phyloP scores from a whole-genome alignment of 139 green algal species.

The Astrephomene gubernaculifera region DNA sequence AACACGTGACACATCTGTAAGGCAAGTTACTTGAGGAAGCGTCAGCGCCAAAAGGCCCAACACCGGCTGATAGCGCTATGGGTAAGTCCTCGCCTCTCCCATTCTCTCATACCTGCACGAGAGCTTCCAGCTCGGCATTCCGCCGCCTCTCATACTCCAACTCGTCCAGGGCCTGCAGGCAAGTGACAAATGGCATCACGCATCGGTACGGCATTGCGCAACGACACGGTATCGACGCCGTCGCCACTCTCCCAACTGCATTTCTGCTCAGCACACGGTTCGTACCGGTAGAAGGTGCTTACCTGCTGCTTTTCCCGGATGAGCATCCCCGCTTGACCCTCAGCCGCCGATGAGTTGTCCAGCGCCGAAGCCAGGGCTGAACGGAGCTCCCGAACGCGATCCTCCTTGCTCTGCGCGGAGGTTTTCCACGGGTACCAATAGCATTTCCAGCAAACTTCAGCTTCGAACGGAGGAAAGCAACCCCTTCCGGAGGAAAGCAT shows the following conservation, averaged over 20 bases:
- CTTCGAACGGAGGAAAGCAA: no score
- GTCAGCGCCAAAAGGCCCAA: no score
- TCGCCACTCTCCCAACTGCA: not conserved
- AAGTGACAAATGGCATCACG: not conserved
- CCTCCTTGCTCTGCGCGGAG: slow-evolving; percentile 45
- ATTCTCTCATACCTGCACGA: not conserved
- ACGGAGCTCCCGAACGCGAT: slow-evolving; percentile 56
- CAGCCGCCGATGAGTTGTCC: not conserved
- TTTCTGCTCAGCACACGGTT: no score
- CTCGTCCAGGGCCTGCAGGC: slow-evolving; percentile 1
- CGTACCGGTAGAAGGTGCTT: not conserved
- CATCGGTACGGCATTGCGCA: no score
- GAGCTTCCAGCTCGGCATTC: not conserved
- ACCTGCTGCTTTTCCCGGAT: slow-evolving; percentile 34
- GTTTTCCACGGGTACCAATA: no score
- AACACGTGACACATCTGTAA: no score
- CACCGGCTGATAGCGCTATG: no score
- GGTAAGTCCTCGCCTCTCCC: no score
- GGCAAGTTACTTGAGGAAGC: no score
- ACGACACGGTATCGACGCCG: no score
- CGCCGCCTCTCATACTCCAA: slow-evolving; percentile 7
- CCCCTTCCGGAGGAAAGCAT: no score
- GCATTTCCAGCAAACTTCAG: no score
- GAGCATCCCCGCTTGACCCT: not conserved
- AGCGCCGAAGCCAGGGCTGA: slow-evolving; percentile 46